A percentile compares a stretch with the other conserved stretches of the same genome.
These are phyloP conservation scores for Neofusicoccum kwambonambiense DNA, from an alignment of 2,329 filamentous ascomycete genomes.

Conservation along the genomic window DNA sequence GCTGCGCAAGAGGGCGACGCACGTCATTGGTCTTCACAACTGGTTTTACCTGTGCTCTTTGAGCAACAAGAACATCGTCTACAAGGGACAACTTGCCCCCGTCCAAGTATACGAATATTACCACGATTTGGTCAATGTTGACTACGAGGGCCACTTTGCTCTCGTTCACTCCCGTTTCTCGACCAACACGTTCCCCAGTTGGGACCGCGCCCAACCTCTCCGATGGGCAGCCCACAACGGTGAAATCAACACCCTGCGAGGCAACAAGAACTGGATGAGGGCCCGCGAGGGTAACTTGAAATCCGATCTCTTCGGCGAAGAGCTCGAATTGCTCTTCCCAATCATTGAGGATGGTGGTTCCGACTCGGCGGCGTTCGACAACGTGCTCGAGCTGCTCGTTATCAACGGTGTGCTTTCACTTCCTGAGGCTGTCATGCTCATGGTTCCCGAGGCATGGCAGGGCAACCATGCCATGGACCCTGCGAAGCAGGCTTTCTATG, in stretches of 20 bases:
- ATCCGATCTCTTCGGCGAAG: constrained; percentile 87
- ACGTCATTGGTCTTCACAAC: constrained; percentile 92
- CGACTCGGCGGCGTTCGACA: constrained; percentile 95
- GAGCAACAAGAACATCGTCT: constrained; percentile 97
- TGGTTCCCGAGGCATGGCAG: constrained; percentile 98
- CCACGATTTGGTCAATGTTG: constrained; percentile 92
- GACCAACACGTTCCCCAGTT: constrained; percentile 97
- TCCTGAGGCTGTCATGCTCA: constrained; percentile 95
- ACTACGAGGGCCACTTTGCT: constrained; percentile 96
- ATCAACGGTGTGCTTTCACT: constrained; percentile 96
- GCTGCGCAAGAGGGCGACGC: constrained; percentile 89
- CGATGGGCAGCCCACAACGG: constrained; percentile 98
- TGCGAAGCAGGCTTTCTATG: constrained; percentile 94
- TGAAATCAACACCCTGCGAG: constrained; percentile 95
- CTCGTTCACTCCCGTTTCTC: constrained; percentile 96
- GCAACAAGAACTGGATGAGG: constrained; percentile 99
- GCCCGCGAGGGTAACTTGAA: constrained; percentile 93
- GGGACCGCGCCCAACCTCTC: constrained; percentile 94
- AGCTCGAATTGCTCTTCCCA: constrained; percentile 86
- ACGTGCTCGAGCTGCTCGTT: constrained; percentile 87
- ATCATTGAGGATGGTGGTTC: constrained; percentile 96
- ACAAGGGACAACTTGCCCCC: constrained; percentile 94
- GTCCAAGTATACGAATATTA: constrained; percentile 98
- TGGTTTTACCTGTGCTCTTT: constrained; percentile 99
- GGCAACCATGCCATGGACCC: constrained; percentile 90